Base-by-base conservation (phyloP, 768 basidiomycete species). In the Russula griseocarnosa region DNA sequence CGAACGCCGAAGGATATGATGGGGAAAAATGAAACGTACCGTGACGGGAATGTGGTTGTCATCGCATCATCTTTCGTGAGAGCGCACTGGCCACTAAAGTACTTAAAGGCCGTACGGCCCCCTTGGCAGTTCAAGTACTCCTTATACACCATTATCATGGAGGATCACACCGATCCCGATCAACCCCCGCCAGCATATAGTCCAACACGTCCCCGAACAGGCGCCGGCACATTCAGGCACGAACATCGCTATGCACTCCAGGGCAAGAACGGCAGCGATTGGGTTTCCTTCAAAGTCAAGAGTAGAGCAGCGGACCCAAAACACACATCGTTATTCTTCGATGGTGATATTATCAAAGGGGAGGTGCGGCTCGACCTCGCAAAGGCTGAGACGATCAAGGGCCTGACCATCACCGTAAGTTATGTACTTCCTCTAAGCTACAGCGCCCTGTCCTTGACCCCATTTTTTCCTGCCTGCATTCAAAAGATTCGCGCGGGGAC, bases 221-320 rank as follows among this genome's bases (percentile, higher is more conserved):
- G 18, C 32, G 51, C 36, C 5, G 14, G 50, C 3, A n/a, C 28
- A 24, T n/a, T 28, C n/a, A 32, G 34, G 16, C 24, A 50, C 40
- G 26, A 59, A 32, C 67, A 67, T 34, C 30, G 50, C n/a, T 55
- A 54, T 53, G 30, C 32, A 24, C 57, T 66, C 26, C 54, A 18
- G 5, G 49, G 57, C 18, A 57, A 40, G 36, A 42, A 13, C 20
- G 58, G 36, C 5, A 58, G 34, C 54, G 40, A 54, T 4, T 62
- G 67, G 67, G 38, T 68, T 18, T 51, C 65, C 11, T 28, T 66
- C 28, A 28, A n/a, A n/a, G 20, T 66, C 18, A 50, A 40, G 16
- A 67, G 63, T 60, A 65, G 67, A 32, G 67, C 67, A 13, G 38
- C 34, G 22, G 34, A 50, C 47, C 18, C 60, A n/a, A 67, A 62